phyloP scores from a whole-genome alignment of 345 rosid genomes.

The Carallia brachiata region DNA sequence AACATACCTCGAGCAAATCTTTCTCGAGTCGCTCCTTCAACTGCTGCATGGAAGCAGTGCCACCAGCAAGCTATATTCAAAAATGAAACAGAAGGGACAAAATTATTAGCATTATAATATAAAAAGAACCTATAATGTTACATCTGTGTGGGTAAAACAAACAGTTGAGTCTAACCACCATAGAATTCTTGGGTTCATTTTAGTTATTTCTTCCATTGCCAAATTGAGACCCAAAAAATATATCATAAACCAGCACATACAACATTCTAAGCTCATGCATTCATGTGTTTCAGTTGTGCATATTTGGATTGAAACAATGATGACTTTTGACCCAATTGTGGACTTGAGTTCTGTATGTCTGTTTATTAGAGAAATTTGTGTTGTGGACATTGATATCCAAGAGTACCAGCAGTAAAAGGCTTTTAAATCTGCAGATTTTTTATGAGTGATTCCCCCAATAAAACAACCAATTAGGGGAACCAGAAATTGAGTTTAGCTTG shows the following conservation, averaged over 20 bases:
- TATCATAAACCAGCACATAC: too few species aligned
- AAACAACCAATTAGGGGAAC: not conserved
- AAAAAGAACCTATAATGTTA: not conserved
- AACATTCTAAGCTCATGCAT: not conserved
- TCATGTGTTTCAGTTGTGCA: too few species aligned
- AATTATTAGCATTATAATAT: not conserved
- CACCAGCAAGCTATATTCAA: conserved; percentile 86
- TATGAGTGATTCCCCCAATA: not conserved
- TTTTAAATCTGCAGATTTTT: not conserved
- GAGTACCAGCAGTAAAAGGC: not conserved
- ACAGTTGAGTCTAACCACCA: not conserved
- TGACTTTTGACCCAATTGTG: too few species aligned
- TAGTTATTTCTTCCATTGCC: too few species aligned
- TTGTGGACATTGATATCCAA: not conserved
- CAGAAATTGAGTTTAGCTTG: too few species aligned
- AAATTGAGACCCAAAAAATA: too few species aligned
- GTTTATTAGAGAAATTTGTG: not conserved
- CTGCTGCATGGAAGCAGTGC: conserved; percentile 99
- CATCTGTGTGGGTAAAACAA: not conserved
- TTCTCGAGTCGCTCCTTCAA: conserved; percentile 97
- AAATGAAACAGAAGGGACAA: conserved; percentile 9
- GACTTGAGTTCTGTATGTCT: too few species aligned
- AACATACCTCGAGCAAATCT: conserved; percentile 84
- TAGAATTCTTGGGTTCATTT: not conserved
- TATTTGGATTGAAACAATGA: too few species aligned